Percentiles rank a stretch among this genome's conserved stretches.
phyloP scores from a whole-genome alignment of 2,329 filamentous ascomycete genomes.

The Monilinia fructigena region DNA sequence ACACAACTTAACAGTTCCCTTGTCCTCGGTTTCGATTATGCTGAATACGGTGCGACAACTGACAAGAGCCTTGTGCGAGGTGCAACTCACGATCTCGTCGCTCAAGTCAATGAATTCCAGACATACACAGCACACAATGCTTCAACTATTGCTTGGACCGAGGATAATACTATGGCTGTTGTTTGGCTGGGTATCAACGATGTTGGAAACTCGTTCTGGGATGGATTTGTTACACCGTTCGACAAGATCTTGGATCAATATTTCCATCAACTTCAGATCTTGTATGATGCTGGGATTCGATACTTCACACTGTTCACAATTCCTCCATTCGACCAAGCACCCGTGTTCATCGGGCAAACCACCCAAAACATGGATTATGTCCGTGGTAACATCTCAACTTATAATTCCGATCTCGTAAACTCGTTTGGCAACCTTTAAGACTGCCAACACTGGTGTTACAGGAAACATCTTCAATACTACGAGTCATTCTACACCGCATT shows the following conservation, averaged over 20 bases:
- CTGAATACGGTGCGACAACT: slow-evolving; percentile 16
- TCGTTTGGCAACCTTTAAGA: not conserved
- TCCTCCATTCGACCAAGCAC: slow-evolving; percentile 18
- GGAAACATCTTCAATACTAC: slow-evolving; percentile 11
- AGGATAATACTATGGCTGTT: slow-evolving; percentile 12
- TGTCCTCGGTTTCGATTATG: slow-evolving; percentile 11
- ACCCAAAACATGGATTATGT: slow-evolving; percentile 7
- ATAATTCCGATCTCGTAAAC: not conserved
- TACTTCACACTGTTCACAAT: slow-evolving; percentile 11
- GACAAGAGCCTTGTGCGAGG: slow-evolving; percentile 9
- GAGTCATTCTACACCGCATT: slow-evolving; percentile 8
- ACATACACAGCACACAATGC: slow-evolving; percentile 6
- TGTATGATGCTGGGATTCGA: slow-evolving; percentile 11
- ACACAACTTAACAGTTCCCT: slow-evolving; percentile 15
- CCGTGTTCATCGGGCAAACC: slow-evolving; percentile 1
- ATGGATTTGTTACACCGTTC: slow-evolving; percentile 7
- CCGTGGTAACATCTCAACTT: slow-evolving; percentile 10
- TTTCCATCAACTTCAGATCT: not conserved
- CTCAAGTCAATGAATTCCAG: slow-evolving; percentile 11
- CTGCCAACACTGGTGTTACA: not conserved
- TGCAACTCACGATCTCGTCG: slow-evolving; percentile 11
- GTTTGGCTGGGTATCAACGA: slow-evolving; percentile 19
- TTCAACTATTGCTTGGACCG: slow-evolving; percentile 3
- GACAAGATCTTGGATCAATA: not conserved
- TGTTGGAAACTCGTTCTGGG: slow-evolving; percentile 17